These are phyloP conservation scores for Leishmania aethiopica DNA, from an alignment of 208 protist genomes.

Conservation along the genomic window DNA sequence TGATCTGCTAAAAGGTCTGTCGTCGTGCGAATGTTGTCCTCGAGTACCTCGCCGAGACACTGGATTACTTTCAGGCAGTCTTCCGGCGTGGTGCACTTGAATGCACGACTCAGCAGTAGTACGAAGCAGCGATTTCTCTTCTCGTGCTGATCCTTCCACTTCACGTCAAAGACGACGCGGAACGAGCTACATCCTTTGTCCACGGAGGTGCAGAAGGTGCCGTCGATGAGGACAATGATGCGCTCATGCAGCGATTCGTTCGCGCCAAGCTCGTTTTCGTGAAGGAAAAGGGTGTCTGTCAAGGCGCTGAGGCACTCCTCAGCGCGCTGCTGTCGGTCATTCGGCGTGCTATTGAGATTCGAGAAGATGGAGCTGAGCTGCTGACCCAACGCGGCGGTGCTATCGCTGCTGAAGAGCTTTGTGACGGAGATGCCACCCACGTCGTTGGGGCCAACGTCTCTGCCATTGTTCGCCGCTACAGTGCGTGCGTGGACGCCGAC, in stretches of 20 bases:
- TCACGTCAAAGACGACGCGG: conserved; percentile 78
- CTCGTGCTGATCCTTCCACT: conserved; percentile 80
- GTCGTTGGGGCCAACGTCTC: conserved; percentile 16
- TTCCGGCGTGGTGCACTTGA: conserved; percentile 40
- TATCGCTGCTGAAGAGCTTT: conserved; percentile 43
- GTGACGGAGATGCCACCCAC: conserved; percentile 14
- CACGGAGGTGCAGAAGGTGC: conserved; percentile 63
- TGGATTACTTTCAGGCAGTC: conserved; percentile 50
- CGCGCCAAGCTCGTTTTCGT: conserved; percentile 59
- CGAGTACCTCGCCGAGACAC: conserved; percentile 54
- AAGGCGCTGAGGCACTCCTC: conserved; percentile 79
- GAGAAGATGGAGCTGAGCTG: conserved; percentile 77
- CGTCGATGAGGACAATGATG: conserved; percentile 63
- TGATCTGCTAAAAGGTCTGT: conserved; percentile 67
- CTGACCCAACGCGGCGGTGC: conserved; percentile 58
- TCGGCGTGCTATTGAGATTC: conserved; percentile 68
- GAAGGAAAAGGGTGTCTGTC: conserved; percentile 71
- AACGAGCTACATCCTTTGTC: conserved; percentile 75
- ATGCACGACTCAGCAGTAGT: conserved; percentile 62
- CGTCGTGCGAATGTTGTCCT: conserved; percentile 79
- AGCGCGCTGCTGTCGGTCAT: conserved; percentile 51
- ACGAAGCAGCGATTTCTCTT: conserved; percentile 67
- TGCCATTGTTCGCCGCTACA: conserved; percentile 16
- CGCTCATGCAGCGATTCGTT: conserved; percentile 58
- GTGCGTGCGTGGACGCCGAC: too few species aligned